Percentiles rank a stretch among this genome's conserved stretches.
These are phyloP conservation scores for Cladophialophora bantiana DNA, from an alignment of 2,329 filamentous ascomycete genomes.

Conservation along the genomic window DNA sequence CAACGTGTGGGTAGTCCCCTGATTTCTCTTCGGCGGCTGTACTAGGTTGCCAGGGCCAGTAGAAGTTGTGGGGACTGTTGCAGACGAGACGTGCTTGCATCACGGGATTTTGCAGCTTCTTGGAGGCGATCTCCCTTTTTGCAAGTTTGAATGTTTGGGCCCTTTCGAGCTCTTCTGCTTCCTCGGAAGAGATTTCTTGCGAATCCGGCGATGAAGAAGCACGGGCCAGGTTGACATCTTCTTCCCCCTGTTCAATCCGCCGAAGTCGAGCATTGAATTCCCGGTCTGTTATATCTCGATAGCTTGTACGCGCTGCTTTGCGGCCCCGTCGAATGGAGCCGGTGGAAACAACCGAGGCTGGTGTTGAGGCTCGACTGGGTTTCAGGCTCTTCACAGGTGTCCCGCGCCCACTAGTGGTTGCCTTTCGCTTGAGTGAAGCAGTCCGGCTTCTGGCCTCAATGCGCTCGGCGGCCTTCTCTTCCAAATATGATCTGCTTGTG, in stretches of 20 bases:
- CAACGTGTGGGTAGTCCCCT: conserved; percentile 64
- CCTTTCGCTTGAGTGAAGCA: conserved; percentile 65
- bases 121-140: conserved; percentile 84
- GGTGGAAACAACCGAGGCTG: conserved; percentile 60
- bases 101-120: conserved; percentile 91
- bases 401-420: conserved; percentile 50
- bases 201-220: conserved; percentile 35
- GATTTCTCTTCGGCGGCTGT: conserved; percentile 67
- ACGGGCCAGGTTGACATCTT: conserved; percentile 50
- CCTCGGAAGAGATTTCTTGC: conserved; percentile 28
- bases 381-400: conserved; percentile 74
- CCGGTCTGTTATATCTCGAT: conserved; percentile 77
- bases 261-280: conserved; percentile 77
- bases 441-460: conserved; percentile 54
- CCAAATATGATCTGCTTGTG: conserved; percentile 63
- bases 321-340: conserved; percentile 60
- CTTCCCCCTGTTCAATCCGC: conserved; percentile 59
- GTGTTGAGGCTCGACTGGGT: conserved; percentile 77
- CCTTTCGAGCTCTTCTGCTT: conserved; percentile 46
- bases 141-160: conserved; percentile 44
- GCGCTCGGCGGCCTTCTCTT: conserved; percentile 58
- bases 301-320: conserved; percentile 59
- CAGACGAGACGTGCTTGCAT: conserved; percentile 92
- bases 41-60: conserved; percentile 76
- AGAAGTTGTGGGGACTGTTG: conserved; percentile 95